Evolutionary conservation across 176 grass and related monocot species (phyloP).

Genomic region (Musa beccarii): DNA sequence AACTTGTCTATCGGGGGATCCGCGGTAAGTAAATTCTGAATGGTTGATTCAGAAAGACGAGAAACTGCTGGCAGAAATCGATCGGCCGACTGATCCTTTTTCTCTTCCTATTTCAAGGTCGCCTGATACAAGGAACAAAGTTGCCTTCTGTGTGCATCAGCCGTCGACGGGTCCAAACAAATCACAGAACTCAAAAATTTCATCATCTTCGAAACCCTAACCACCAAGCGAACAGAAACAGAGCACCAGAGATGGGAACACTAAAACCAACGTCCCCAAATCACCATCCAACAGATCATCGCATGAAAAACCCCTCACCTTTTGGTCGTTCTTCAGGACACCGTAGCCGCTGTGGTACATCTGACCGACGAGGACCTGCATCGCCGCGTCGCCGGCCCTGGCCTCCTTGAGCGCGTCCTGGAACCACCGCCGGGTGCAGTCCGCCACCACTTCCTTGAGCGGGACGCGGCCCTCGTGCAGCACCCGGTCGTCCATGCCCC

Average conservation of each 20-base stretch:
- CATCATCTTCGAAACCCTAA: not conserved
- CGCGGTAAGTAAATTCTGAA: no score
- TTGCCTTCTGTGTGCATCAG: not conserved
- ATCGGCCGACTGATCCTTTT: not conserved
- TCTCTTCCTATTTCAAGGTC: not conserved
- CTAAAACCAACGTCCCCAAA: not conserved
- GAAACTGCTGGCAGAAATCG: no score
- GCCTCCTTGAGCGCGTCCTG: constrained; percentile 90
- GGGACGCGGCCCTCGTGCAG: constrained; percentile 39
- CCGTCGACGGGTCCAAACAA: not conserved
- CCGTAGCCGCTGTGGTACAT: constrained; percentile 94
- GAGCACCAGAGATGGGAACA: not conserved
- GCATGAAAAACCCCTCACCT: constrained; percentile 32
- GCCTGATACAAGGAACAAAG: not conserved
- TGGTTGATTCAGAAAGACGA: no score
- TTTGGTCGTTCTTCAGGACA: constrained; percentile 58
- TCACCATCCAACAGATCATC: not conserved
- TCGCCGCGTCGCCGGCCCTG: constrained; percentile 56
- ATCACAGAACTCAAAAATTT: not conserved
- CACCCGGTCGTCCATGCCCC: constrained; percentile 30
- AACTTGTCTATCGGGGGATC: no score
- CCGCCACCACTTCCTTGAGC: constrained; percentile 54
- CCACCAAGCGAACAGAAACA: not conserved
- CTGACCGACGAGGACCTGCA: constrained; percentile 93
- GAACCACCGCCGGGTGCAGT: constrained; percentile 87